phyloP scores from a whole-genome alignment of 352 stramenopile species.

The Peronosclerospora sorghi region DNA sequence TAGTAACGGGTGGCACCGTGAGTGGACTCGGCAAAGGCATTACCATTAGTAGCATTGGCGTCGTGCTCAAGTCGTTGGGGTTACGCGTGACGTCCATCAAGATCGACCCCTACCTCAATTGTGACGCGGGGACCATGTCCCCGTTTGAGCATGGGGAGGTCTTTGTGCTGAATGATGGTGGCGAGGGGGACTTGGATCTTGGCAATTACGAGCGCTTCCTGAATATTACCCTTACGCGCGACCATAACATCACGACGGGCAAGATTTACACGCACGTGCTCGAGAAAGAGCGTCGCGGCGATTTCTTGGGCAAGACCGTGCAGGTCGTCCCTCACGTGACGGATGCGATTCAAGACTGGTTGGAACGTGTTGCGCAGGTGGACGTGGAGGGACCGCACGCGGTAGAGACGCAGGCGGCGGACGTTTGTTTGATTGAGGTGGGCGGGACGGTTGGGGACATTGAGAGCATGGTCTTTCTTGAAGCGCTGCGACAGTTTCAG shows the following conservation, averaged over 20 bases:
- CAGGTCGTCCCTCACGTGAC: constrained; percentile 97
- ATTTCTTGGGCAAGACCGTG: constrained; percentile 99
- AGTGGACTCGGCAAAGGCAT: constrained; percentile 99
- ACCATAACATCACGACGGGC: constrained; percentile 99
- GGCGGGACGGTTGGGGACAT: constrained; percentile 99
- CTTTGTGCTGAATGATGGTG: constrained; percentile 97
- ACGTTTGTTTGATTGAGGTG: constrained; percentile 99
- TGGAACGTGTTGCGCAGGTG: constrained; percentile 95
- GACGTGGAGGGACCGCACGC: constrained; percentile 82
- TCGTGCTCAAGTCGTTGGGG: constrained; percentile 93
- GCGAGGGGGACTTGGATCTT: constrained; percentile 95
- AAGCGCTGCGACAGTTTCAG: constrained; percentile 98
- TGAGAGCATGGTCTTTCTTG: constrained; percentile 98
- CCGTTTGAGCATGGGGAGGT: constrained; percentile 95
- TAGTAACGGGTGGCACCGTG: constrained; percentile 96
- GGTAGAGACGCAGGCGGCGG: constrained; percentile 37
- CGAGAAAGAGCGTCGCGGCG: constrained; percentile 89
- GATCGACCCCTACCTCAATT: constrained; percentile 99
- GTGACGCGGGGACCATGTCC: constrained; percentile 96
- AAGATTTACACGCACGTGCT: constrained; percentile 97
- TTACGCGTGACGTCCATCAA: constrained; percentile 96
- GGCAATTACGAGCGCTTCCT: constrained; percentile 99
- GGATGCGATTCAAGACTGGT: constrained; percentile 93
- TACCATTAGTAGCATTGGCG: constrained; percentile 96
- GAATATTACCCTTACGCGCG: constrained; percentile 88